phyloP scores from a whole-genome alignment of 176 grass and related monocot genomes.

The Oryza glaberrima region DNA sequence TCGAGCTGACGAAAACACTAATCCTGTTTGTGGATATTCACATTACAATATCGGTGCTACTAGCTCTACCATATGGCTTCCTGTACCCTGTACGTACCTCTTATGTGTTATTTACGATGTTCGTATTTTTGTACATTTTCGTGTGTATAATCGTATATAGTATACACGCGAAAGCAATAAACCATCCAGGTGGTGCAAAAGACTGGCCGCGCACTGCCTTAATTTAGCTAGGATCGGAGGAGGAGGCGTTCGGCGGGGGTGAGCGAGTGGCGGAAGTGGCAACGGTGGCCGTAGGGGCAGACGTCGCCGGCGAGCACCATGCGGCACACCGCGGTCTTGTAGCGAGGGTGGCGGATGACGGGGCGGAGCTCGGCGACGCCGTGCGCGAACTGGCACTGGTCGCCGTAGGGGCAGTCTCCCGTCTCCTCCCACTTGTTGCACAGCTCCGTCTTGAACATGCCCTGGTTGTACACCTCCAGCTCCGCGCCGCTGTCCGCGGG shows the following conservation, averaged over 20 bases:
- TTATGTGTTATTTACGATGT: slow-evolving; percentile 41
- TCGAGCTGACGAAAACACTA: neutral
- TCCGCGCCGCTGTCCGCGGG: slow-evolving; percentile 41
- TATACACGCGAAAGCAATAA: neutral
- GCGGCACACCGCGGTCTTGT: slow-evolving; percentile 97
- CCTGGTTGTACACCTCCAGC: slow-evolving; percentile 95
- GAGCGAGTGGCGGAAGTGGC: slow-evolving; percentile 95
- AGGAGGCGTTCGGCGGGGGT: slow-evolving; percentile 74
- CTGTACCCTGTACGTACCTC: neutral
- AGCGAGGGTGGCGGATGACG: slow-evolving; percentile 93
- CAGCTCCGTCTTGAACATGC: slow-evolving; percentile 98
- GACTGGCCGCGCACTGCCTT: neutral
- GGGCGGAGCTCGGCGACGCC: slow-evolving; percentile 95
- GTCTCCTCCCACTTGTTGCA: slow-evolving; percentile 99
- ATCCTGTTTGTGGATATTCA: slow-evolving; percentile 41
- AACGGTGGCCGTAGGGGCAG: slow-evolving; percentile 95
- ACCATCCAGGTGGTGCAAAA: slow-evolving; percentile 16
- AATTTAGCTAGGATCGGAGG: slow-evolving; percentile 32
- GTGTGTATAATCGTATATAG: neutral
- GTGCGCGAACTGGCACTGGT: slow-evolving; percentile 98
- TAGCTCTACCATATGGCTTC: slow-evolving; percentile 10
- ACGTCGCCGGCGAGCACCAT: slow-evolving; percentile 86
- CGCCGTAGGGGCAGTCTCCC: slow-evolving; percentile 77
- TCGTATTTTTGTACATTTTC: slow-evolving; percentile 47
- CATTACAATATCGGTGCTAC: slow-evolving; percentile 28